Conservation (phyloP, 345 rosid genomes). For the Diplotaxis tenuifolia region DNA sequence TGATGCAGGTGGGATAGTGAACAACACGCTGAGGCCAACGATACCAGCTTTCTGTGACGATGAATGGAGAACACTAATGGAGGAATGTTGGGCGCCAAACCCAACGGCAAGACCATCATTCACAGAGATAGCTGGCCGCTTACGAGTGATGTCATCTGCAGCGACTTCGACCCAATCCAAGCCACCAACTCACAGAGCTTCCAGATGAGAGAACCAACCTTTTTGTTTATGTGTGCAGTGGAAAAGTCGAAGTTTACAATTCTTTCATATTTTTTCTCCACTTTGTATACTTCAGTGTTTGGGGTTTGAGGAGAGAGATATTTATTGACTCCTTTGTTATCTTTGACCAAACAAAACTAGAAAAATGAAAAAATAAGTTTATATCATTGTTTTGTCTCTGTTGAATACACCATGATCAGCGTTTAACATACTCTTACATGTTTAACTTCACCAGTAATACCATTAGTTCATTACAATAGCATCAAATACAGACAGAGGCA, state of each 20-base stretch:
- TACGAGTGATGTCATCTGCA: conserved; percentile 64
- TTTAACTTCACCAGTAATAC: neutral
- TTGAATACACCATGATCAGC: neutral
- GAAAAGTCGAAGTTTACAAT: neutral
- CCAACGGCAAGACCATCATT: conserved; percentile 68
- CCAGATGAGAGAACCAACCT: conserved; percentile 41
- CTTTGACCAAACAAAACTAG: neutral
- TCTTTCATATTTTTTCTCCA: conserved; percentile 21
- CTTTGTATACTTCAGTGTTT: neutral
- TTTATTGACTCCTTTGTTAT: neutral
- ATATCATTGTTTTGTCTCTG: neutral
- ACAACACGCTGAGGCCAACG: conserved; percentile 70
- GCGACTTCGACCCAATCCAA: conserved; percentile 55
- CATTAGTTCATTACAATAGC: neutral
- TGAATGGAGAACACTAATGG: conserved; percentile 74
- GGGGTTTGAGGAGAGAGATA: neutral
- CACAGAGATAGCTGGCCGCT: conserved; percentile 62
- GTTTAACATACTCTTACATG: neutral
- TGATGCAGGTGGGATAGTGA: conserved; percentile 73
- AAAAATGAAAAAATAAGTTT: neutral
- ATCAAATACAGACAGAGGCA: conserved; percentile 15
- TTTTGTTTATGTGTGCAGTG: conserved; percentile 25
- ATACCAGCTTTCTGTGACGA: conserved; percentile 65
- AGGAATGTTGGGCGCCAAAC: conserved; percentile 81
- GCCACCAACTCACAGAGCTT: conserved; percentile 52